phyloP scores from a whole-genome alignment of 495 filamentous ascomycete genomes.

The Lasiosphaeriaceae sp. region DNA sequence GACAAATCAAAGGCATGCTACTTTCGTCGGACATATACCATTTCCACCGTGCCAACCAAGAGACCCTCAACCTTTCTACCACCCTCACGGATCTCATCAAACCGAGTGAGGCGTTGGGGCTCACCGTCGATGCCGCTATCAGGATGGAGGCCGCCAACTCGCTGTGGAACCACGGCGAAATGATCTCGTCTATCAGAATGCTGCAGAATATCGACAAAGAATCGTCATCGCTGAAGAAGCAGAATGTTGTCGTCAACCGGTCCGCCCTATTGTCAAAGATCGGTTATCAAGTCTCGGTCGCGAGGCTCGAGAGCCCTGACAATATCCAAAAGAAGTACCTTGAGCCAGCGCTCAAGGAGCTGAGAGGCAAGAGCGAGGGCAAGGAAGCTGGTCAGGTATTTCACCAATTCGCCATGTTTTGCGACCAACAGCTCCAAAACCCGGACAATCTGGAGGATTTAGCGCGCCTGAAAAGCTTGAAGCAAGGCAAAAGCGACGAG shows the following conservation, averaged over 20 bases:
- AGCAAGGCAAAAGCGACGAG: constrained; percentile 75
- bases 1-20: constrained; percentile 71
- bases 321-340: constrained; percentile 82
- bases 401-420: constrained; percentile 92
- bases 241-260: constrained; percentile 68
- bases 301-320: constrained; percentile 88
- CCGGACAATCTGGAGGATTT: constrained; percentile 81
- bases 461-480: constrained; percentile 71
- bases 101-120: constrained; percentile 59
- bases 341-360: constrained; percentile 72
- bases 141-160: constrained; percentile 80
- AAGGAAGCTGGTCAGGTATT: constrained; percentile 82
- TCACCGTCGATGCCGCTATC: constrained; percentile 71
- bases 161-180: constrained; percentile 92
- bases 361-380: constrained; percentile 64
- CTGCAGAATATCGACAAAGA: constrained; percentile 67
- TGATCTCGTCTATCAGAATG: constrained; percentile 85
- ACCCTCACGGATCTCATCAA: constrained; percentile 70
- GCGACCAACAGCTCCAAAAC: constrained; percentile 87
- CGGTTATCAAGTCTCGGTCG: constrained; percentile 84
- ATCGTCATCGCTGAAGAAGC: constrained; percentile 59
- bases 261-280: constrained; percentile 82
- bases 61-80: constrained; percentile 78
- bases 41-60: constrained; percentile 74
- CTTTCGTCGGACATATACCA: constrained; percentile 70